A percentile compares a stretch with the other conserved stretches of the same genome.
phyloP scores from a whole-genome alignment of 768 basidiomycete species.

The Collybia sordida region DNA sequence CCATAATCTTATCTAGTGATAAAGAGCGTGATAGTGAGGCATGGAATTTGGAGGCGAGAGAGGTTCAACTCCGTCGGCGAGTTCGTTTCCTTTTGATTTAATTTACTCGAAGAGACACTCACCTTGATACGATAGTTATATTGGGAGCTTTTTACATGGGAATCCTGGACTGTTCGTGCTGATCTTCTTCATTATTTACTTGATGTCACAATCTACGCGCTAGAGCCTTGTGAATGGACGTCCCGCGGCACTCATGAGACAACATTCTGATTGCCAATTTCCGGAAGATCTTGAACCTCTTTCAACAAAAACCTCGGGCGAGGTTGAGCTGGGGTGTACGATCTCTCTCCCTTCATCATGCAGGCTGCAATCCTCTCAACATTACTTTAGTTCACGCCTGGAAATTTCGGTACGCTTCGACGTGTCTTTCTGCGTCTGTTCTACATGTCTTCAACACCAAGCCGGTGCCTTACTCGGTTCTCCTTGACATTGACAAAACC shows the following conservation, averaged over 20 bases:
- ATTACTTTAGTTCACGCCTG: conserved; percentile 37
- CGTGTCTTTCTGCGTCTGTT: conserved; percentile 42
- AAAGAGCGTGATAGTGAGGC: conserved; percentile 51
- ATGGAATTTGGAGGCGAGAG: conserved; percentile 44
- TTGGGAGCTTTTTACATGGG: conserved; percentile 54
- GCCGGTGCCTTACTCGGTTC: conserved; percentile 37
- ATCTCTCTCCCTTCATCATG: conserved; percentile 2
- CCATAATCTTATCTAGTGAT: not conserved
- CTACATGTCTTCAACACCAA: conserved; percentile 40
- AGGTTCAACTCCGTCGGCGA: conserved; percentile 45
- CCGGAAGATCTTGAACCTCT: conserved; percentile 40
- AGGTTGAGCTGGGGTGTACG: conserved; percentile 44
- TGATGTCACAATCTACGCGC: conserved; percentile 1
- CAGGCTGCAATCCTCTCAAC: not conserved
- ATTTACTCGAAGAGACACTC: not conserved
- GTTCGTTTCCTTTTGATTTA: conserved; percentile 10
- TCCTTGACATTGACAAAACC: conserved; percentile 49
- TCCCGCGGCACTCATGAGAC: conserved; percentile 43
- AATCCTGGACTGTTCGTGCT: conserved; percentile 44
- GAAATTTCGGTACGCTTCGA: conserved; percentile 45
- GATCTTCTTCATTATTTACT: not conserved
- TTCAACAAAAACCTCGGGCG: conserved; percentile 26
- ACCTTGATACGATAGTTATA: conserved; percentile 32
- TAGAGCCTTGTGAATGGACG: conserved; percentile 52
- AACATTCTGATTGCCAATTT: conserved; percentile 51